phyloP scores from a whole-genome alignment of 75 land plant genomes.

The Picea sitchensis region DNA sequence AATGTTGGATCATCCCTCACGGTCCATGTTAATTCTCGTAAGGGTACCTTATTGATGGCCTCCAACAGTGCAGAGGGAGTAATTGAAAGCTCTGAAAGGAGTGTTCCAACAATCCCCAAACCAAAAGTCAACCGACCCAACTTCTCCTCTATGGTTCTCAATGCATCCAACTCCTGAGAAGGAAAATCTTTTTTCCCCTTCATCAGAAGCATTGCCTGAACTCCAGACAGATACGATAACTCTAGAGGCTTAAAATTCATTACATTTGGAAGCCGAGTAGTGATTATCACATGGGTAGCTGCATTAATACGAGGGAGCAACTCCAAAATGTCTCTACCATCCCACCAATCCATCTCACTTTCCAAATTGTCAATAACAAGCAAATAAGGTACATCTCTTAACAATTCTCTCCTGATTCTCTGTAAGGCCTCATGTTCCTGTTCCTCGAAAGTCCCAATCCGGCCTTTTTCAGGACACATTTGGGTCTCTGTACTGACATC shows the following conservation, averaged over 20 bases:
- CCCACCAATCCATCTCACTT: slow-evolving; percentile 86
- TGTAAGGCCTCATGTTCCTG: slow-evolving; percentile 80
- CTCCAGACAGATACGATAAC: slow-evolving; percentile 41
- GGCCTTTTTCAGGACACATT: slow-evolving; percentile 44
- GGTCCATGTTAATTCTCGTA: slow-evolving; percentile 13
- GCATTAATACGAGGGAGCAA: slow-evolving; percentile 78
- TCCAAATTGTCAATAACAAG: slow-evolving; percentile 85
- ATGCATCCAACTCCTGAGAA: slow-evolving; percentile 49
- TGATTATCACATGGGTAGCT: slow-evolving; percentile 82
- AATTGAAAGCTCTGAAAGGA: slow-evolving; percentile 62
- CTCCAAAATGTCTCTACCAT: slow-evolving; percentile 71
- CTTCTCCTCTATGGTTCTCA: slow-evolving; percentile 63
- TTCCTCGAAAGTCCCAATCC: slow-evolving; percentile 68
- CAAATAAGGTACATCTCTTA: slow-evolving; percentile 74
- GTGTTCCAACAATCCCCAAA: slow-evolving; percentile 56
- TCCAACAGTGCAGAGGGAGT: slow-evolving; percentile 67
- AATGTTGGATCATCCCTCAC: slow-evolving; percentile 46
- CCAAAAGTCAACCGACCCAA: slow-evolving; percentile 61
- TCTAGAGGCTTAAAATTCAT: slow-evolving; percentile 61
- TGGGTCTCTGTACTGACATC: slow-evolving; percentile 74
- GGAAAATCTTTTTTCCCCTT: slow-evolving; percentile 63
- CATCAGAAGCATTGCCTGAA: slow-evolving; percentile 60
- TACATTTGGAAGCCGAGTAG: slow-evolving; percentile 64
- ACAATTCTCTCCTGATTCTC: slow-evolving; percentile 73
- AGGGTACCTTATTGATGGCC: slow-evolving; percentile 41